Evolutionary conservation across 306 rosid species (phyloP).

Genomic region (Gleditsia sinensis): DNA sequence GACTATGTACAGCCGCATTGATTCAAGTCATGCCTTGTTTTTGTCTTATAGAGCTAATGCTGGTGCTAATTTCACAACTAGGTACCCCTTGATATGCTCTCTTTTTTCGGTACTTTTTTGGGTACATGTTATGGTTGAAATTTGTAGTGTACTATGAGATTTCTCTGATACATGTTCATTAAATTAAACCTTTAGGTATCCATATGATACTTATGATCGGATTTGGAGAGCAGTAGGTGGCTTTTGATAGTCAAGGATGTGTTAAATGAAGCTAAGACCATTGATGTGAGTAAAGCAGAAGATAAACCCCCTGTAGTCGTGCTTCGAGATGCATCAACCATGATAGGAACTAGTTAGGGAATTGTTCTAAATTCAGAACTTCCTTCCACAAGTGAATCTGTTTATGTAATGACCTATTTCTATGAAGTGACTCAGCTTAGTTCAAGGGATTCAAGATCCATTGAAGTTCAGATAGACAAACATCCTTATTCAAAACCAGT

Average conservation of each 20-base stretch:
- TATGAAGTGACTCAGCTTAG: slow-evolving; percentile 28
- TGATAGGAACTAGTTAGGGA: background rate
- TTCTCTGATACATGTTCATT: background rate
- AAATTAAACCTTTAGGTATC: slow-evolving; percentile 16
- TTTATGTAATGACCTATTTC: slow-evolving; percentile 38
- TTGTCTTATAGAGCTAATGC: background rate
- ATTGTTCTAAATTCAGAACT: background rate
- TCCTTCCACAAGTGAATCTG: background rate
- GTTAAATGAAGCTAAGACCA: background rate
- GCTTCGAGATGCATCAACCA: slow-evolving; percentile 7
- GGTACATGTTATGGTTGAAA: background rate
- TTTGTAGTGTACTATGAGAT: too few relatives aligned
- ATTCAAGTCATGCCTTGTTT: slow-evolving; percentile 5
- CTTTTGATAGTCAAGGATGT: background rate
- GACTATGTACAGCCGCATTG: slow-evolving; percentile 20
- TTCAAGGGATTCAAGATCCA: slow-evolving; percentile 6
- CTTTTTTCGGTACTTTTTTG: background rate
- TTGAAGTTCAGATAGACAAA: slow-evolving; percentile 6
- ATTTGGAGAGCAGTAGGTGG: slow-evolving; percentile 3
- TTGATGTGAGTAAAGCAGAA: slow-evolving; percentile 21
- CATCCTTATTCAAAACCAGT: slow-evolving; percentile 5
- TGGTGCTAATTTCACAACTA: slow-evolving; percentile 12
- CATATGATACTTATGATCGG: slow-evolving; percentile 38
- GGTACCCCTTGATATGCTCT: slow-evolving; percentile 1
- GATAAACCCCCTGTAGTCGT: slow-evolving; percentile 35